Evolutionary conservation across 495 filamentous ascomycete species (phyloP).

Genomic region (Astrothelium subdiscretum): DNA sequence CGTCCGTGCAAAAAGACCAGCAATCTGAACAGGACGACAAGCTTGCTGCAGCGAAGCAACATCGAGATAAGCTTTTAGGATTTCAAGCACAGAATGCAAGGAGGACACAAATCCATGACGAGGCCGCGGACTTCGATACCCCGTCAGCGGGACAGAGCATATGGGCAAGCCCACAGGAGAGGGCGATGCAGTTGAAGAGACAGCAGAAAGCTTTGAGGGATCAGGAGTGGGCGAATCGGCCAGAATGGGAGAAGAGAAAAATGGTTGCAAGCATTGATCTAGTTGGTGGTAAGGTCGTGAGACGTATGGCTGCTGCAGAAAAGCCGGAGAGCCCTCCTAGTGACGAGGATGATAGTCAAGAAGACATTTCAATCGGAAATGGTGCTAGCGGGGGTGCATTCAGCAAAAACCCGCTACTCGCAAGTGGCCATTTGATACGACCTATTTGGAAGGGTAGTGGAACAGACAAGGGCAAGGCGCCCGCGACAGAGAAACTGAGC

Average conservation of each 20-base stretch:
- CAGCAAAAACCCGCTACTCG: conserved; percentile 73
- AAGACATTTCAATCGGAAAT: conserved; percentile 11
- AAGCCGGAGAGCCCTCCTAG: conserved; percentile 21
- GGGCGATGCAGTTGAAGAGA: conserved; percentile 74
- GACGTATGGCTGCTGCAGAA: conserved; percentile 56
- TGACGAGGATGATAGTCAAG: conserved; percentile 23
- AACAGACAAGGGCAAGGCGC: conserved; percentile 24
- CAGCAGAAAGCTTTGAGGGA: conserved; percentile 82
- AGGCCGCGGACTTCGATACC: conserved; percentile 86
- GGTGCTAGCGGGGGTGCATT: conserved; percentile 48
- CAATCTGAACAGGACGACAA: conserved; percentile 31
- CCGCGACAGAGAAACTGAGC: conserved; percentile 34
- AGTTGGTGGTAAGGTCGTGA: conserved; percentile 60
- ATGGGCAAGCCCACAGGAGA: conserved; percentile 81
- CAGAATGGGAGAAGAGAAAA: conserved; percentile 86
- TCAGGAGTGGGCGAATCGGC: conserved; percentile 80
- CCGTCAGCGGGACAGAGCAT: conserved; percentile 55
- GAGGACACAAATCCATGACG: conserved; percentile 80
- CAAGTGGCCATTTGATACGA: conserved; percentile 50
- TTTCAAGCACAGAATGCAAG: conserved; percentile 86
- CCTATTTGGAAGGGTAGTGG: conserved; percentile 43
- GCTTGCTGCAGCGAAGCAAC: conserved; percentile 47
- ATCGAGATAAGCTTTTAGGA: conserved; percentile 68
- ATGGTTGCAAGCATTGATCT: conserved; percentile 82
- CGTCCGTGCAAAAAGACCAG: conserved; percentile 21